Base-by-base conservation (phyloP, 2,329 filamentous ascomycete species). In the Trichoderma sp. region DNA sequence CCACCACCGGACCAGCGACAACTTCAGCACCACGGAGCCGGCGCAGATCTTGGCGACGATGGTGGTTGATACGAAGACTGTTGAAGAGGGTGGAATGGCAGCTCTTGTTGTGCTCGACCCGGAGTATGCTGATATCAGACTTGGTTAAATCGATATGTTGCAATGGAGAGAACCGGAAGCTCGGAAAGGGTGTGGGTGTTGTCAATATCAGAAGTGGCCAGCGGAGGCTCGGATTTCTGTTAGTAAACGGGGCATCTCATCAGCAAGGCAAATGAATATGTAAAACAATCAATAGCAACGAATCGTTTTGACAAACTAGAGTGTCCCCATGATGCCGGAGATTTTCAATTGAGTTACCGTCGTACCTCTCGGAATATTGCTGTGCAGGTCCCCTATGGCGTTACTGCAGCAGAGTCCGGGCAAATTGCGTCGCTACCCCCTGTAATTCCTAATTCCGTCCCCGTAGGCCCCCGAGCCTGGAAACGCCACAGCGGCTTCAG, bases 1-100 rank as follows among this genome's bases (percentile, higher is more conserved):
- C 68, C 75, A 75, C 43, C 75, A 76, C 71, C 72, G 36, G 32
- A 73, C 73, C 17, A 74, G 73, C 73, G 73, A 74, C 70, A 76
- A 76, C 64, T 72, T 67, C 63, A 75, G 75, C 73, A 32, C 55
- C 1, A 73, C 64, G 6, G 73, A 73, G 61, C 32, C 62, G 8
- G 73, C 71, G 4, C 59, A 73, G 50, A 59, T 76, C 2, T 26
- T 76, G 55, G 74, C 74, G 1, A 74, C 72, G 8, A 61, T 75
- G 59, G 71, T 75, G 4, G 71, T 76, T 4, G 74, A 76, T 28
- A 73, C 73, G 3, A 66, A 72, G 39, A 71, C 72, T 1, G 62
- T 76, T 7, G 73, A 76, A 2, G 72, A 72, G 69, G 74, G 73
- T 2, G 74, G 74, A 0, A 59, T 70, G 34, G 72, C 34, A 15